phyloP scores from a whole-genome alignment of 2,329 filamentous ascomycete genomes.

The Hypoxylon sp. region DNA sequence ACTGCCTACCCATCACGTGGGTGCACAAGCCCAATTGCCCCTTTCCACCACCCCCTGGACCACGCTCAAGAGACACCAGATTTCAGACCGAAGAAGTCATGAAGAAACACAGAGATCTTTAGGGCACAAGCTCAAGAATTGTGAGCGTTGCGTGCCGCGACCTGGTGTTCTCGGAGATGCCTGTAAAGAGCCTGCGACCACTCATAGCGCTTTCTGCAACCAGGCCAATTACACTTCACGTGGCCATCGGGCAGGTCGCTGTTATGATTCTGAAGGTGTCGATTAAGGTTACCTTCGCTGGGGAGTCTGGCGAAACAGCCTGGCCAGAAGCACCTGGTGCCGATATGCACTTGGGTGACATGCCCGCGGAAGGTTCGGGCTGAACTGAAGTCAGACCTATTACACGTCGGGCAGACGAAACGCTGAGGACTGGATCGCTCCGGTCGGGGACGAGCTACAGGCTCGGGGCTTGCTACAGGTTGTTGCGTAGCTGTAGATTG shows the following conservation, averaged over 20 bases:
- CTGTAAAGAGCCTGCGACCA: not conserved
- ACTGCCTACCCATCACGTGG: no score
- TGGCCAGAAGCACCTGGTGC: constrained; percentile 16
- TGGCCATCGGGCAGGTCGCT: not conserved
- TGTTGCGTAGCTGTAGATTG: no score
- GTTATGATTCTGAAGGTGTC: not conserved
- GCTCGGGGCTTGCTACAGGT: no score
- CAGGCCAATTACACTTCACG: not conserved
- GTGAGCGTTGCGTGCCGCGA: not conserved
- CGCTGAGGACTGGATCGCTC: not conserved
- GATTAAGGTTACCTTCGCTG: not conserved
- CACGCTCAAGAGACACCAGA: no score
- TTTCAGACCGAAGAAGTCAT: no score
- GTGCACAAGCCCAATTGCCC: no score
- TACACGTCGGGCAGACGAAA: not conserved
- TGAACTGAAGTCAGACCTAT: not conserved
- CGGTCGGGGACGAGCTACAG: no score
- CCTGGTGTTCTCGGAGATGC: constrained; percentile 2
- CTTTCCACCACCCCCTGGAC: no score
- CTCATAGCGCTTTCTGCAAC: not conserved
- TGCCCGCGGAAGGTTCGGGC: not conserved
- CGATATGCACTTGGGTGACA: constrained; percentile 4
- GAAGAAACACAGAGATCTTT: no score
- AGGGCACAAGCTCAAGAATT: no score
- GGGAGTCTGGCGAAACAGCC: not conserved